Base-by-base conservation (phyloP, 1,284 basidiomycete genomes). In the Tilletia caries region DNA sequence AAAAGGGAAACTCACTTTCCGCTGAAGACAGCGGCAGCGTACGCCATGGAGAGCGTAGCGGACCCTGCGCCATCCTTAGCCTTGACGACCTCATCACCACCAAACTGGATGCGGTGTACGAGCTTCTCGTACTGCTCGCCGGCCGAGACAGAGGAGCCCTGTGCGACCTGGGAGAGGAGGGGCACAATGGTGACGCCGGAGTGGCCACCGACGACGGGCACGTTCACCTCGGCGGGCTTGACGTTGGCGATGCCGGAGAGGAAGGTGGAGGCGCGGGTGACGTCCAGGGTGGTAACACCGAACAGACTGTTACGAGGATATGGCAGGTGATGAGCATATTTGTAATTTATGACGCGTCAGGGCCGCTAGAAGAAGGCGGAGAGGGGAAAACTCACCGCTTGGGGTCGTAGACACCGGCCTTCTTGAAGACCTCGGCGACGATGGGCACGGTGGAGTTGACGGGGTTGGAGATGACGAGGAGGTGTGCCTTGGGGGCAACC, bases 121-220 rank as follows among this genome's bases (percentile, higher is more conserved):
- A 83, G 79, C 78, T 84, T 89, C 82, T 79, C 86, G 83, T 81
- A 90, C 76, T 78, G 87, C 85, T 77, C 84, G 81, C 83, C 86
- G 82, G 81, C 84, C 82, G 68, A 84, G 83, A 25, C 87, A 78
- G 43, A 90, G 43, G 78, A 74, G 68, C 76, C 73, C 87, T 89
- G 86, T 82, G 91, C 90, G 29, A 91, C 89, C 86, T 98, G 94
- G 41, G 94, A 97, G 78, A 98, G 91, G 67, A 98, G 88, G 72
- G 96, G 96, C 58, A 98, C 90, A 80, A 99, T 99, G 67, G 95
- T 97, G 71, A 93, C 90, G 81, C 95, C 95, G 74, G 92, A 93
- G 89, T 97, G 95, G 68, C 95, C 95, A 79, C 96, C 95, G 69
- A 98, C 89, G 73, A 98, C 95, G 64, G 93, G 92, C 46, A 95